Percentiles rank a stretch among this genome's conserved stretches.
These are phyloP conservation scores for Debaryomyces prosopidis DNA, from an alignment of 805 yeast species.

Conservation along the genomic window DNA sequence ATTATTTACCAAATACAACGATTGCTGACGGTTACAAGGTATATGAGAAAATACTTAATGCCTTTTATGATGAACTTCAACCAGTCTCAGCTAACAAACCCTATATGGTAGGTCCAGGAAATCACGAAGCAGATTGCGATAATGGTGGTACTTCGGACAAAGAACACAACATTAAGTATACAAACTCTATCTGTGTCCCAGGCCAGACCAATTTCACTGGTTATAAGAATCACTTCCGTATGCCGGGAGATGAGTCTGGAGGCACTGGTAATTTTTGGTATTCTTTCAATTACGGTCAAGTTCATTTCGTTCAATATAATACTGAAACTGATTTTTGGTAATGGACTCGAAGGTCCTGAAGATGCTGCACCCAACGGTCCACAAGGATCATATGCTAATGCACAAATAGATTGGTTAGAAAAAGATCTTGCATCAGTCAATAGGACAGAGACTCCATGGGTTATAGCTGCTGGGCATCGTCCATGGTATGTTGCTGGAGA, in stretches of 20 bases:
- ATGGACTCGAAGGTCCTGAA: constrained; percentile 13
- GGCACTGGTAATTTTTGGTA: constrained; percentile 15
- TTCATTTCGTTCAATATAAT: constrained; percentile 11
- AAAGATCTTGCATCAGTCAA: constrained; percentile 11
- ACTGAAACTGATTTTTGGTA: constrained; percentile 15
- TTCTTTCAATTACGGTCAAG: constrained; percentile 14
- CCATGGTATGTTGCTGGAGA: constrained; percentile 15
- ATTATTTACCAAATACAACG: constrained; percentile 10
- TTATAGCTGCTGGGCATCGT: constrained; percentile 14
- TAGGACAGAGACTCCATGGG: constrained; percentile 16
- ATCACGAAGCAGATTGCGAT: constrained; percentile 16
- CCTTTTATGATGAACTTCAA: constrained; percentile 11
- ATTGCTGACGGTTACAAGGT: constrained; percentile 10
- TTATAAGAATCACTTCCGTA: constrained; percentile 12
- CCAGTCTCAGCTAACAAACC: constrained; percentile 13
- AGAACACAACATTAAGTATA: constrained; percentile 3
- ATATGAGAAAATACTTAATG: constrained; percentile 14
- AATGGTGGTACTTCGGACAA: constrained; percentile 8
- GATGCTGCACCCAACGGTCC: constrained; percentile 11
- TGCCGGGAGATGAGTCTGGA: constrained; percentile 12
- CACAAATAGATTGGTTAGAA: constrained; percentile 12
- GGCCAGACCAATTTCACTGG: constrained; percentile 16
- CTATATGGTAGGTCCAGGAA: constrained; percentile 14
- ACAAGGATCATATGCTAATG: constrained; percentile 10
- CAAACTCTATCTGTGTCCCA: constrained; percentile 13